Evolutionary conservation across 2,329 filamentous ascomycete species (phyloP).

Genomic region (Neopestalotiopsis sp.): DNA sequence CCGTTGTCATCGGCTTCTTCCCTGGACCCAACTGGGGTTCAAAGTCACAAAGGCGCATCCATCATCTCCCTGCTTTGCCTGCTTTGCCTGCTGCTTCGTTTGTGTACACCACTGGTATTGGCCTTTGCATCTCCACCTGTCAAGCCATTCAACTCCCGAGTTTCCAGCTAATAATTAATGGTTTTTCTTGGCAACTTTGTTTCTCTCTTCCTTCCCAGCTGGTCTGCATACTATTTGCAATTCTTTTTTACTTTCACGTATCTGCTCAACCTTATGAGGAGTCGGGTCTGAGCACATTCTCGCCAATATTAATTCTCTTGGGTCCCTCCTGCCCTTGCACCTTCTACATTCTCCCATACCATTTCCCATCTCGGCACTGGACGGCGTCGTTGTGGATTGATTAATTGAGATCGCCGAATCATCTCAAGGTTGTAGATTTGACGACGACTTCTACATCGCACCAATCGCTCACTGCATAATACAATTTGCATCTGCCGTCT

Average conservation of each 20-base stretch:
- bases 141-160: conserved; percentile 1
- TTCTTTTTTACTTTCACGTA: background rate
- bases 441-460: background rate
- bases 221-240: conserved; percentile 5
- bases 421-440: background rate
- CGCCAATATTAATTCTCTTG: background rate
- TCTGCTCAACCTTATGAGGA: background rate
- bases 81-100: too few relatives aligned
- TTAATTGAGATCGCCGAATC: background rate
- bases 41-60: background rate
- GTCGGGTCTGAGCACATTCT: background rate
- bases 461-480: background rate
- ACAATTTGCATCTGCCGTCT: background rate
- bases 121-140: background rate
- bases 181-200: conserved; percentile 6
- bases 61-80: too few relatives aligned
- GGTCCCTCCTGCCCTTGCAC: background rate
- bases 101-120: background rate
- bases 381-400: background rate
- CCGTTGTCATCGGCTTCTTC: background rate
- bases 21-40: background rate
- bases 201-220: conserved; percentile 8
- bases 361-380: background rate
- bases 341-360: background rate
- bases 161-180: background rate